A percentile compares a stretch with the other conserved stretches of the same genome.
phyloP scores from a whole-genome alignment of 495 filamentous ascomycete species.

The Penicillium egyptiacum region DNA sequence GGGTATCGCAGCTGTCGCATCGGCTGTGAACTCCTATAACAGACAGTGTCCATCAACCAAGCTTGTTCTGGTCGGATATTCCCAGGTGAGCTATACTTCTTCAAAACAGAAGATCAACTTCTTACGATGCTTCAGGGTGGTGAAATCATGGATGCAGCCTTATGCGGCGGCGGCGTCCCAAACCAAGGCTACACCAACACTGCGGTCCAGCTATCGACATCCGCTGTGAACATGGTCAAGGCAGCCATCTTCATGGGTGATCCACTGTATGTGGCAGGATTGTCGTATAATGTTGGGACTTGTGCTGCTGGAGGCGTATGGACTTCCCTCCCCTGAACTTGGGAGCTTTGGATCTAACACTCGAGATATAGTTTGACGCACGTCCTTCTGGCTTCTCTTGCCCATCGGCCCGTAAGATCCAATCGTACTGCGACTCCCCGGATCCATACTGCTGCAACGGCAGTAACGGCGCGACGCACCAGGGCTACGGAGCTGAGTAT shows the following conservation, averaged over 20 bases:
- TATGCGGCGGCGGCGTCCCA: conserved; percentile 60
- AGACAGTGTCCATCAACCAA: conserved; percentile 54
- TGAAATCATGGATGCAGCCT: conserved; percentile 62
- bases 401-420: conserved; percentile 51
- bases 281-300: conserved; percentile 62
- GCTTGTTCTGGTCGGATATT: conserved; percentile 63
- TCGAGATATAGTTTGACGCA: conserved; percentile 49
- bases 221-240: conserved; percentile 52
- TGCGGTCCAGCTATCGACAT: conserved; percentile 46
- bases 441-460: conserved; percentile 68
- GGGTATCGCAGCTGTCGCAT: conserved; percentile 54
- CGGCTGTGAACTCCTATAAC: conserved; percentile 56
- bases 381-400: conserved; percentile 57
- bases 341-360: conserved; percentile 2
- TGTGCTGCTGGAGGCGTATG: conserved; percentile 57
- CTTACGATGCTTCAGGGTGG: conserved; percentile 45
- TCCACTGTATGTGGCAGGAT: conserved; percentile 52
- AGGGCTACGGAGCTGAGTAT: conserved; percentile 59
- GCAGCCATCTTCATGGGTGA: conserved; percentile 65
- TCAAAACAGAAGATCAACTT: not conserved
- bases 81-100: conserved; percentile 40
- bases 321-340: conserved; percentile 9
- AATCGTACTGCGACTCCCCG: conserved; percentile 61
- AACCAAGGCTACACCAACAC: conserved; percentile 51
- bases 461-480: conserved; percentile 54